These are phyloP conservation scores for Fusarium sp. DNA, from an alignment of 2,329 filamentous ascomycete genomes.

Conservation along the genomic window DNA sequence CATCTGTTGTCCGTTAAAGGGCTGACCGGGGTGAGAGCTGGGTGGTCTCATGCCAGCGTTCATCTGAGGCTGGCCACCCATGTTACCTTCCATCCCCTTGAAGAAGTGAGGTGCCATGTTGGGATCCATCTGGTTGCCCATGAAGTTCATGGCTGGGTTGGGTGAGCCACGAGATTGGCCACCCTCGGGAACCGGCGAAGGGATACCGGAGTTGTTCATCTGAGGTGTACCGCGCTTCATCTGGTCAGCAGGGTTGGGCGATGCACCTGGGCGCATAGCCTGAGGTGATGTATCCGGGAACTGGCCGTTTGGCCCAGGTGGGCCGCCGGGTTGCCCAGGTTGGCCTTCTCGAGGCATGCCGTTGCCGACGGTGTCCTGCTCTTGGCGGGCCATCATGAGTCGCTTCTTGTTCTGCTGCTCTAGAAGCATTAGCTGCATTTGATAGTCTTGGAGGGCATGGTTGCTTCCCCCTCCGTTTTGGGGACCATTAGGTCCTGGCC, in stretches of 20 bases:
- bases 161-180: slow-evolving; percentile 75
- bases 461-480: slow-evolving; percentile 71
- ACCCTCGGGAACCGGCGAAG: slow-evolving; percentile 79
- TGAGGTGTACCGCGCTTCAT: slow-evolving; percentile 84
- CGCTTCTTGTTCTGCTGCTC: slow-evolving; percentile 91
- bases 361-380: slow-evolving; percentile 74
- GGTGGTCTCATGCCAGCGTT: slow-evolving; percentile 75
- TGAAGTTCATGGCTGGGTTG: slow-evolving; percentile 72
- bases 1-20: slow-evolving; percentile 71
- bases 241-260: slow-evolving; percentile 81
- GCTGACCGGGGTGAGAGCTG: slow-evolving; percentile 73
- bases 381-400: slow-evolving; percentile 83
- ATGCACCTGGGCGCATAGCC: slow-evolving; percentile 76
- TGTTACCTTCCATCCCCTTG: slow-evolving; percentile 66
- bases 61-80: slow-evolving; percentile 62
- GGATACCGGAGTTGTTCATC: slow-evolving; percentile 76
- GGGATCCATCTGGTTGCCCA: slow-evolving; percentile 73
- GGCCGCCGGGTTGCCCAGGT: slow-evolving; percentile 66
- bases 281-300: slow-evolving; percentile 80
- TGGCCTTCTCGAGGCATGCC: slow-evolving; percentile 63
- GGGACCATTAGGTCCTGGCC: slow-evolving; percentile 63
- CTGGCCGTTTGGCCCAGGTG: slow-evolving; percentile 70
- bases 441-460: slow-evolving; percentile 86
- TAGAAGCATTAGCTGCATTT: slow-evolving; percentile 89
- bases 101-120: slow-evolving; percentile 72